These are phyloP conservation scores for Sophora flavescens DNA, from an alignment of 306 rosid species.

Conservation along the genomic window DNA sequence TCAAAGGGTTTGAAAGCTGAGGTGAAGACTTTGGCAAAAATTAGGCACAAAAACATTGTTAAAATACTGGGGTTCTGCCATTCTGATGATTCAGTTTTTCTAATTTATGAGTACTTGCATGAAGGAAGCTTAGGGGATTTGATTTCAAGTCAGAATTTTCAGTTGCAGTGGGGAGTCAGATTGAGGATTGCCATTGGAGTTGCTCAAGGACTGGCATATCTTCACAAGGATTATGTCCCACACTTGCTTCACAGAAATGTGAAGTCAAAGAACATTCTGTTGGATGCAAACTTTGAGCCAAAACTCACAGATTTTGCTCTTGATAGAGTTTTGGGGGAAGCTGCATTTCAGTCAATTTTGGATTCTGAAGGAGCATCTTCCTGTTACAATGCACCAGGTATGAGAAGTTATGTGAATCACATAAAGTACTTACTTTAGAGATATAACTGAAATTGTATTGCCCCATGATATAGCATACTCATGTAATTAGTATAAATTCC, in stretches of 20 bases:
- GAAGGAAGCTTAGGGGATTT: conserved; percentile 89
- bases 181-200: conserved; percentile 83
- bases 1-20: conserved; percentile 79
- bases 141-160: conserved; percentile 61
- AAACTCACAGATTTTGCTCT: conserved; percentile 90
- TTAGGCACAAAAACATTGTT: conserved; percentile 86
- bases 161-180: conserved; percentile 74
- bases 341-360: conserved; percentile 77
- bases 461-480: background rate
- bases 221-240: conserved; percentile 91
- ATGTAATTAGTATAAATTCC: background rate
- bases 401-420: conserved; percentile 11
- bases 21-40: conserved; percentile 88
- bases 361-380: conserved; percentile 83
- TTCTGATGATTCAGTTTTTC: conserved; percentile 80
- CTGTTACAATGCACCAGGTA: conserved; percentile 95
- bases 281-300: conserved; percentile 88
- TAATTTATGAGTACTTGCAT: conserved; percentile 81
- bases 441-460: background rate
- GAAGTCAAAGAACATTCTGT: conserved; percentile 80
- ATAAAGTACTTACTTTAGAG: background rate
- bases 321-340: conserved; percentile 79
- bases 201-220: conserved; percentile 92
- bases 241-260: conserved; percentile 89
- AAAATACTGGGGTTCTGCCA: conserved; percentile 91